Base-by-base conservation (phyloP, 306 rosid species). In the Pterocarpus macrocarpus region DNA sequence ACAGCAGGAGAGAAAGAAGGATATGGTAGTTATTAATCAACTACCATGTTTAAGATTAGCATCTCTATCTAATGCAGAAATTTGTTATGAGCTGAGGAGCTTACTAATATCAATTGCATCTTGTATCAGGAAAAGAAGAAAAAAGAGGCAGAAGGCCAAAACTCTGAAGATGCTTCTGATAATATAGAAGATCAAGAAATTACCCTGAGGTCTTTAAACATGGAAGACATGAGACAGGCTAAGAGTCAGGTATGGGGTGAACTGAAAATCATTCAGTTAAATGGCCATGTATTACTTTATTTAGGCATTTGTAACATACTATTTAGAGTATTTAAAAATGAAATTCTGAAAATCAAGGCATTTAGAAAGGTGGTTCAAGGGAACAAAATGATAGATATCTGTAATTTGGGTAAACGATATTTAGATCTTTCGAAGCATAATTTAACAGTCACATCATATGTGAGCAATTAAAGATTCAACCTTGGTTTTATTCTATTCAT, bases 141-240 rank as follows among this genome's bases (percentile, higher is more conserved):
- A 87, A 89, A 49, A 72, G 90, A 89, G 28, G 88, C 82, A 34
- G 89, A 85, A 77, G 87, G 76, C 36, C 86, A 87, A 64, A 80
- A 71, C 76, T 85, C 90, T 0, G 91, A 89, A 69, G 94, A 80
- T 57, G 64, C 83, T 75, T 81, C 91, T 7, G 87, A 81, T 8
- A 55, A 64, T 7, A 89, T 88, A 67, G 97, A 88, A 79, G 94
- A 89, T 8, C 83, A 7, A 49, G 90, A 66, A 73, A 90, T 91
- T 66, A 85, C 28, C 75, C 79, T 95, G 81, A 90, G 99, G 84
- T 39, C 91, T 65, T 86, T 95, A 83, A 90, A 71, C 81, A 93
- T 89, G 98, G 98, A 95, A 82, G 99, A 95, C 81, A 88, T 93
- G 98, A 91, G 65, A 81, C 97, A 89, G 84, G 98, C 99, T n/a